phyloP scores from a whole-genome alignment of 1,284 basidiomycete species.

The Pascua guehoae region DNA sequence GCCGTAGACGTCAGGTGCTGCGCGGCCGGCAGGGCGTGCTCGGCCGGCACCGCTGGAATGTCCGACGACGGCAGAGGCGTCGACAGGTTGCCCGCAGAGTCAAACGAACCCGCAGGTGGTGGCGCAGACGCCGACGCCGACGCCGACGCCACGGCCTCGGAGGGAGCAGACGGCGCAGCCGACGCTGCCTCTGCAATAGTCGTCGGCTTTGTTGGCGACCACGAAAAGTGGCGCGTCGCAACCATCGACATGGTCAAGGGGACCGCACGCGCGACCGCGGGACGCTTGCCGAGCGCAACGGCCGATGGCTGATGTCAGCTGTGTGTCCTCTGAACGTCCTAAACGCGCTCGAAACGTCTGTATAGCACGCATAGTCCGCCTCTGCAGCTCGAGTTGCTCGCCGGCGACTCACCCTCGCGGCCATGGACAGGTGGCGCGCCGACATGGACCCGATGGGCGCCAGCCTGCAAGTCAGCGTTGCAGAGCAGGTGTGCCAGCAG shows the following conservation, averaged over 20 bases:
- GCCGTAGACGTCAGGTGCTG: slow-evolving; percentile 18
- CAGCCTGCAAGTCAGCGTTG: slow-evolving; percentile 9
- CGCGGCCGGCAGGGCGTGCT: slow-evolving; percentile 9
- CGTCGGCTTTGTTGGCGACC: slow-evolving; percentile 26
- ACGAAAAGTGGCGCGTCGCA: slow-evolving; percentile 21
- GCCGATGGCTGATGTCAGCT: slow-evolving; percentile 22
- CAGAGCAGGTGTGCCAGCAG: no score
- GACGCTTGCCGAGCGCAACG: slow-evolving; percentile 37
- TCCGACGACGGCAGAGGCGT: slow-evolving; percentile 11
- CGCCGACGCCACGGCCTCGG: background rate
- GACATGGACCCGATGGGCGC: slow-evolving; percentile 9
- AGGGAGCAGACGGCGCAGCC: slow-evolving; percentile 1
- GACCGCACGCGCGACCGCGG: slow-evolving; percentile 9
- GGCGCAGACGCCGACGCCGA: slow-evolving; percentile 8
- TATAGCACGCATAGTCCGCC: no score
- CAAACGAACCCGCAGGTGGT: background rate
- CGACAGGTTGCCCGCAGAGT: slow-evolving; percentile 1
- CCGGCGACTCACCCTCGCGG: slow-evolving; percentile 15
- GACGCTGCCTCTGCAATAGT: background rate
- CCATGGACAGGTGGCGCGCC: slow-evolving; percentile 21
- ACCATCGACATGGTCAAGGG: background rate
- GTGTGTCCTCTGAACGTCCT: no score
- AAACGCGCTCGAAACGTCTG: no score
- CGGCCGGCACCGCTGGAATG: slow-evolving; percentile 7
- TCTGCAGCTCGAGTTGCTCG: no score